Evolutionary conservation across 352 stramenopile genomes (phyloP), one percentile per base, ranked within the genome.

Genomic region (Phytophthora lateralis): DNA sequence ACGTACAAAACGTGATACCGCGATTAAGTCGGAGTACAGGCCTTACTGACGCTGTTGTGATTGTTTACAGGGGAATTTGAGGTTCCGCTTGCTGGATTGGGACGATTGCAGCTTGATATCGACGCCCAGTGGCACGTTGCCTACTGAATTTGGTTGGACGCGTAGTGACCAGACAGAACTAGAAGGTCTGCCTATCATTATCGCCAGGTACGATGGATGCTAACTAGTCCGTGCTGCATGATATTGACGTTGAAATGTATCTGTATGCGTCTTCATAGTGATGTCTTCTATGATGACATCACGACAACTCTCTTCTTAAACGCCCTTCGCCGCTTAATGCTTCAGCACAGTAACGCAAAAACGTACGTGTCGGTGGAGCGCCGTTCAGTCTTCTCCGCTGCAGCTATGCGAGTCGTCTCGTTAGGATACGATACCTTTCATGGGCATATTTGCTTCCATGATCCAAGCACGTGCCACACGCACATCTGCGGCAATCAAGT

Each of bases 221-320:
- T 3, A 45, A 26, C 39, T 26, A 26, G 6, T 17, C 35, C 32
- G 14, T 20, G 37, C 11, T 42, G 15, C 37, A 12, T 21, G 37
- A 21, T 18, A 42, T 42, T 42, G 15, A 42, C 10, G 37, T 12
- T 12, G 32, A n/a, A 38, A 6, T 26, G 7, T 26, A n/a, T 51
- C 24, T 51, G 8, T 20, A 7, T 42, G n/a, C 63, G 10, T 14
- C 12, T n/a, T 29, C 7, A 14, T 51, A 91, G 82, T 29, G 80
- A 91, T 20, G 76, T 91, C 3, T 87, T 91, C 39, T 90, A 90
- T 55, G 80, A 91, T 51, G 76, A 85, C 41, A 50, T 64, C 12
- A 71, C 72, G 11, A 70, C 78, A 6, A 53, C 60, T 12, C 15
- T 64, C 14, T 89, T 88, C 48, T 58, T 91, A 6, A 24, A 66